Evolutionary conservation across 495 filamentous ascomycete species (phyloP), one percentile per base, ranked within the genome.

Genomic region (Saxophila tyrrhenica): DNA sequence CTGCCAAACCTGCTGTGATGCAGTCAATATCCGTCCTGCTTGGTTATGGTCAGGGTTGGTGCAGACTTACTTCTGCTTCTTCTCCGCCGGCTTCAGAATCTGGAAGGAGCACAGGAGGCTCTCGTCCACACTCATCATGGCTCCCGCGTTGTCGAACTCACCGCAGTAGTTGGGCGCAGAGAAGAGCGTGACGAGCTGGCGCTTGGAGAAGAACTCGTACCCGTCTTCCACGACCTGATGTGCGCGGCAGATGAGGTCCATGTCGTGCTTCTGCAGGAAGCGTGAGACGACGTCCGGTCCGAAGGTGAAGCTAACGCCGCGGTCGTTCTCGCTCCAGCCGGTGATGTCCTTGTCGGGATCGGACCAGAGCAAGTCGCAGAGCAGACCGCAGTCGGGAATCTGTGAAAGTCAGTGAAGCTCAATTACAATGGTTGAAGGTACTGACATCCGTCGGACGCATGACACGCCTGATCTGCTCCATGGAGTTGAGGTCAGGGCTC

Each of bases 61-160:
- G 81, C 89, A 73, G 84, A 83, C 91, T 79, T 95, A 98, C 89
- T 98, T 98, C 88, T 95, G 91, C 85, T 98, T 98, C 83, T 98
- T 98, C 81, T 98, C 92, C 72, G 92, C 92, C 67, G 92, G 92
- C 76, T 97, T 98, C 74, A 98, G 77, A 72, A 98, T 98, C 86
- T 98, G 92, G 83, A 98, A 98, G 55, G 89, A 95, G 79, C 92
- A 98, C 66, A 98, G 78, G 68, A 98, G 73, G 68, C 89, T 95
- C 75, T 97, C 92, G 68, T 97, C 94, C n/a, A 98, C 92, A 67
- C 92, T 97, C 92, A 98, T 97, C 94, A 98, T 97, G 41, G 92
- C 92, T 65, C 92, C 92, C 39, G 92, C 92, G 70, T 98, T 98
- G 76, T 98, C 92, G 69, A 98, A 98, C 71, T 98, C 92, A 67